These are phyloP conservation scores for Phoenix roebelenii DNA, from an alignment of 176 grass and related monocot genomes.

Conservation along the genomic window DNA sequence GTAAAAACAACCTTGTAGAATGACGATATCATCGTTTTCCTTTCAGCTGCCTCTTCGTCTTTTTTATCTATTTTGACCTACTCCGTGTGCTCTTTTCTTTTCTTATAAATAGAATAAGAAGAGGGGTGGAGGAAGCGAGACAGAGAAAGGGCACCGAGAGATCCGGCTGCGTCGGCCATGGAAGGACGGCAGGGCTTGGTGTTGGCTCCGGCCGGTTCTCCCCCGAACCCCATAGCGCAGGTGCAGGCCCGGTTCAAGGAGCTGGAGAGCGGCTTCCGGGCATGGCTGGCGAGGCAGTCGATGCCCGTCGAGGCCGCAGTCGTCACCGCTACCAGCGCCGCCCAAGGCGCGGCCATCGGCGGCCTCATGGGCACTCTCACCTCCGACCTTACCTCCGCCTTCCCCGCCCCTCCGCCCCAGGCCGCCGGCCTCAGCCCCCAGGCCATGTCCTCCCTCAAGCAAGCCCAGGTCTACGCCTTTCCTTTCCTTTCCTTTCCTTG, in stretches of 20 bases:
- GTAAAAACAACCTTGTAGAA: too few relatives aligned
- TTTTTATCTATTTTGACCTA: too few relatives aligned
- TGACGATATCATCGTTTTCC: too few relatives aligned
- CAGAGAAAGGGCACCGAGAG: slow-evolving; percentile 19
- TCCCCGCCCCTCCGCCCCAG: slow-evolving; percentile 27
- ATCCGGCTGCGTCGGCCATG: slow-evolving; percentile 23
- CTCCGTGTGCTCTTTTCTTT: too few relatives aligned
- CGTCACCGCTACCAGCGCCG: slow-evolving; percentile 48
- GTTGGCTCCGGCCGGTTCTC: slow-evolving; percentile 7
- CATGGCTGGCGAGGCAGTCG: slow-evolving; percentile 69
- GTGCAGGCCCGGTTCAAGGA: slow-evolving; percentile 35
- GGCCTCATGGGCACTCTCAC: slow-evolving; percentile 69
- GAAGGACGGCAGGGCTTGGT: not conserved
- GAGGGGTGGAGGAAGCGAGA: slow-evolving; percentile 23
- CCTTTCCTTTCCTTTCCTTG: not conserved
- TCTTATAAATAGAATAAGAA: too few relatives aligned
- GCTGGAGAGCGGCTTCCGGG: slow-evolving; percentile 49
- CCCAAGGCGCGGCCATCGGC: slow-evolving; percentile 73
- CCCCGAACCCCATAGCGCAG: slow-evolving; percentile 52
- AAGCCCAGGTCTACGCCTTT: slow-evolving; percentile 45
- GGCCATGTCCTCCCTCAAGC: slow-evolving; percentile 52
- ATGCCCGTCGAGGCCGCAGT: slow-evolving; percentile 64
- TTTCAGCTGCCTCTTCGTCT: too few relatives aligned
- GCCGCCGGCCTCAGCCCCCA: slow-evolving; percentile 38
- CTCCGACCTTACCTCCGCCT: slow-evolving; percentile 25